A percentile compares a stretch with the other conserved stretches of the same genome.
Conservation (phyloP, 2,329 filamentous ascomycete genomes). For the Hymenoscyphus repandus region DNA sequence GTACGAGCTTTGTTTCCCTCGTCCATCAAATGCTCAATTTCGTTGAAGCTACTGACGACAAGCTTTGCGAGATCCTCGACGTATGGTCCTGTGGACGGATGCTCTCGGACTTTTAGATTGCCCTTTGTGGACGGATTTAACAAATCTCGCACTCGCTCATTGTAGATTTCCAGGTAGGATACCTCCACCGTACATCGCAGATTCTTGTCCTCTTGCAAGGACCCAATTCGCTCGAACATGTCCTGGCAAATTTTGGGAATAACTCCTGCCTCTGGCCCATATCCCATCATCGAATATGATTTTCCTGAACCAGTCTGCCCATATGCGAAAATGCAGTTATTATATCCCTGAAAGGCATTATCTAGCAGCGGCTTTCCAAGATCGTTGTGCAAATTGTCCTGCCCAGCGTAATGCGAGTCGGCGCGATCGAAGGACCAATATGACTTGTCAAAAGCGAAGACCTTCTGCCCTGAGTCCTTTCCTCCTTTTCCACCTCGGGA, state of each 20-base stretch:
- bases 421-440: slow-evolving; percentile 96
- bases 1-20: slow-evolving; percentile 98
- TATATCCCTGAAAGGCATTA: slow-evolving; percentile 97
- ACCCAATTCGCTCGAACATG: slow-evolving; percentile 85
- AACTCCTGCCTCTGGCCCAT: slow-evolving; percentile 90
- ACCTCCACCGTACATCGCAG: slow-evolving; percentile 92
- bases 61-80: slow-evolving; percentile 97
- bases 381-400: slow-evolving; percentile 83
- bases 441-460: slow-evolving; percentile 92
- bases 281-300: slow-evolving; percentile 99
- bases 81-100: slow-evolving; percentile 95
- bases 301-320: slow-evolving; percentile 98
- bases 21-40: slow-evolving; percentile 98
- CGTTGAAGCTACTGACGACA: slow-evolving; percentile 85
- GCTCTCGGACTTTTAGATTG: slow-evolving; percentile 94
- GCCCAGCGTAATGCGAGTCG: slow-evolving; percentile 79
- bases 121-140: slow-evolving; percentile 94
- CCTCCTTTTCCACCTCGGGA: slow-evolving; percentile 52
- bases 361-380: slow-evolving; percentile 86
- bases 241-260: slow-evolving; percentile 96
- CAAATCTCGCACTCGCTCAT: slow-evolving; percentile 91
- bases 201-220: slow-evolving; percentile 66
- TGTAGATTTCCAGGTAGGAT: slow-evolving; percentile 98
- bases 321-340: slow-evolving; percentile 99
- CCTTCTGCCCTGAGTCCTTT: slow-evolving; percentile 70